Percentiles rank a stretch among this genome's conserved stretches.
Conservation (phyloP, 192 early-diverging fungal genomes). For the Allomyces arbusculus region DNA sequence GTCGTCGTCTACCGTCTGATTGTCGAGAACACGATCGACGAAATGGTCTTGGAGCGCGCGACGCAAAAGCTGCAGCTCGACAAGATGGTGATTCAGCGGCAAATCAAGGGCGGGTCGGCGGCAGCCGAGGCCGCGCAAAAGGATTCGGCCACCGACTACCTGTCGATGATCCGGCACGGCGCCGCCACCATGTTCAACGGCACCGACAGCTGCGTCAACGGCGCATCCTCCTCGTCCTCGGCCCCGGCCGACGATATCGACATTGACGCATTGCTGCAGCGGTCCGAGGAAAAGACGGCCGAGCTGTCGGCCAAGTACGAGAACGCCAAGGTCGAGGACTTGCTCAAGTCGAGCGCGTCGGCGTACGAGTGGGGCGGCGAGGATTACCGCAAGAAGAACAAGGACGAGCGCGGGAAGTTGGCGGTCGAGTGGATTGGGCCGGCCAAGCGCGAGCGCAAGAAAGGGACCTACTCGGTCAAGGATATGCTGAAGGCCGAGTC, state of each 20-base stretch:
- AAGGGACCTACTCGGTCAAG: conserved; percentile 67
- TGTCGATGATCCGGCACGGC: conserved; percentile 94
- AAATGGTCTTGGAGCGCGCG: conserved; percentile 91
- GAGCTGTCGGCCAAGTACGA: conserved; percentile 80
- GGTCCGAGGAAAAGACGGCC: conserved; percentile 69
- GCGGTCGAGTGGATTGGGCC: conserved; percentile 64
- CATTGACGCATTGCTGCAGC: conserved; percentile 61
- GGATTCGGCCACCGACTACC: conserved; percentile 39
- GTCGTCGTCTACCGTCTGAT: conserved; percentile 92
- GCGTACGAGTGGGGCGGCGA: conserved; percentile 93
- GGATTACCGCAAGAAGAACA: conserved; percentile 64
- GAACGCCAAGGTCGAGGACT: conserved; percentile 75
- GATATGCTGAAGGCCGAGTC: conserved; percentile 13
- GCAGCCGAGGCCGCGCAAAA: conserved; percentile 16
- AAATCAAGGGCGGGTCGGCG: too few relatives aligned
- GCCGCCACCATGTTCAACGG: conserved; percentile 64
- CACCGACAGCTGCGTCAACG: conserved; percentile 17
- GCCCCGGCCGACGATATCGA: conserved; percentile 35
- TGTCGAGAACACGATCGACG: conserved; percentile 92
- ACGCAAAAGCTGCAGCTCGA: conserved; percentile 90
- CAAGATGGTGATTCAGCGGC: conserved; percentile 94
- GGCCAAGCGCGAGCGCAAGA: conserved; percentile 76
- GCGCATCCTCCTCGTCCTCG: background rate
- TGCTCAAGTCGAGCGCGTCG: conserved; percentile 69
- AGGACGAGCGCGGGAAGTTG: background rate